Conservation (phyloP, 1,139 yeast species). For the Debaryomyces udenii region DNA sequence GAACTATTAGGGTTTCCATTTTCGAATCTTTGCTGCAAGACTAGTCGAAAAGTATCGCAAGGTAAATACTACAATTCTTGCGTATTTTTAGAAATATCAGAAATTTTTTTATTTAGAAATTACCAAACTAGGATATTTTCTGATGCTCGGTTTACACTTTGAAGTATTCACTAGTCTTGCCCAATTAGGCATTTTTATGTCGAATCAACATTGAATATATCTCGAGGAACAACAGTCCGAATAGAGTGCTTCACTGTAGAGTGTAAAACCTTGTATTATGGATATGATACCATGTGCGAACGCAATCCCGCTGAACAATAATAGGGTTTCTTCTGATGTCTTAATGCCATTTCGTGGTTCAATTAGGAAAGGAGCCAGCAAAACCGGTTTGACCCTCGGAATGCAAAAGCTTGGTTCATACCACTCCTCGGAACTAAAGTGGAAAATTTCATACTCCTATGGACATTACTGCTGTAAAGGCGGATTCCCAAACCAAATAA, state of each 20-base stretch:
- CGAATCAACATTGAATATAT: constrained; percentile 3
- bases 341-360: too few relatives aligned
- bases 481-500: constrained; percentile 9
- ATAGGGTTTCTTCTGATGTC: too few relatives aligned
- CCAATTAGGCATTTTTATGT: constrained; percentile 5
- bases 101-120: constrained; percentile 5
- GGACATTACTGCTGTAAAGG: constrained; percentile 4
- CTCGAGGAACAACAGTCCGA: not conserved
- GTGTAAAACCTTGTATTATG: too few relatives aligned
- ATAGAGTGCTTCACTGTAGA: too few relatives aligned
- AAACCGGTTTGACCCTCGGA: constrained; percentile 7
- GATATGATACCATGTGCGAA: too few relatives aligned
- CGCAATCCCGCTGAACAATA: too few relatives aligned
- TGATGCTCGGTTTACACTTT: constrained; percentile 3
- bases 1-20: too few relatives aligned
- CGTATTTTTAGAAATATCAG: constrained; percentile 5
- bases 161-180: constrained; percentile 5
- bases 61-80: too few relatives aligned
- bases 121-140: constrained; percentile 3
- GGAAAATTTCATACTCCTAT: constrained; percentile 1
- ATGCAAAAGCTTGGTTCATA: constrained; percentile 5
- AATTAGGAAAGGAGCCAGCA: constrained; percentile 4
- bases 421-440: constrained; percentile 4
- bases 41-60: too few relatives aligned
- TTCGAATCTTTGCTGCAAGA: too few relatives aligned